These are phyloP conservation scores for Schizochytrium sp. DNA, from an alignment of 108 stramenopile genomes.

Conservation along the genomic window DNA sequence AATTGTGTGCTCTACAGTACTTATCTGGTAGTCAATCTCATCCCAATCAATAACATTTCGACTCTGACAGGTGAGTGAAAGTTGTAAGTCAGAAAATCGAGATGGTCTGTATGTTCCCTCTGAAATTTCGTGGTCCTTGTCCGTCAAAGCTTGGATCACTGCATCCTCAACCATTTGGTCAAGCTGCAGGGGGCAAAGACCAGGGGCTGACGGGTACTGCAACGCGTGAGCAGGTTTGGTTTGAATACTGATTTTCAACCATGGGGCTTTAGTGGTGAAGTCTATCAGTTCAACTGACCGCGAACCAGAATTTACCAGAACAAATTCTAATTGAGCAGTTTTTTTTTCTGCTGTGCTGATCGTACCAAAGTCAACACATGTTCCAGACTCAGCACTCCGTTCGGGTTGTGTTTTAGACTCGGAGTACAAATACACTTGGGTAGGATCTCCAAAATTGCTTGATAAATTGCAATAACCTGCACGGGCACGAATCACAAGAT, in stretches of 20 bases:
- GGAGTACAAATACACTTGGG: neutral
- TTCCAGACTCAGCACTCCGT: neutral
- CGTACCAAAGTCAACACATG: conserved; percentile 8
- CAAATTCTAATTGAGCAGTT: neutral
- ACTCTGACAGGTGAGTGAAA: too few species aligned
- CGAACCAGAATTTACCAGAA: neutral
- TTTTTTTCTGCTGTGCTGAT: neutral
- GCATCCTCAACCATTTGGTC: neutral
- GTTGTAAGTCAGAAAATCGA: neutral
- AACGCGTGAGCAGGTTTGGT: neutral
- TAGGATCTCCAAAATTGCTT: neutral
- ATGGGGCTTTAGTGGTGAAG: neutral
- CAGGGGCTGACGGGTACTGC: neutral
- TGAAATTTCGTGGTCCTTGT: neutral
- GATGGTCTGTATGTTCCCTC: neutral
- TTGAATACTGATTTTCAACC: neutral
- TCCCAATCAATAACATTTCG: conserved; percentile 20
- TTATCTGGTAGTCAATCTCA: conserved; percentile 14
- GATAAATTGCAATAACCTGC: neutral
- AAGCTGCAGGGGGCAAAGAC: neutral
- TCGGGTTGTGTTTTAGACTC: neutral
- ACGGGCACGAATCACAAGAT: neutral
- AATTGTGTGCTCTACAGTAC: neutral
- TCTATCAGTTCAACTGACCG: neutral
- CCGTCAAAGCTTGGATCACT: neutral